Conservation (phyloP, 2,329 filamentous ascomycete species). For the Boeremia lycopersici region DNA sequence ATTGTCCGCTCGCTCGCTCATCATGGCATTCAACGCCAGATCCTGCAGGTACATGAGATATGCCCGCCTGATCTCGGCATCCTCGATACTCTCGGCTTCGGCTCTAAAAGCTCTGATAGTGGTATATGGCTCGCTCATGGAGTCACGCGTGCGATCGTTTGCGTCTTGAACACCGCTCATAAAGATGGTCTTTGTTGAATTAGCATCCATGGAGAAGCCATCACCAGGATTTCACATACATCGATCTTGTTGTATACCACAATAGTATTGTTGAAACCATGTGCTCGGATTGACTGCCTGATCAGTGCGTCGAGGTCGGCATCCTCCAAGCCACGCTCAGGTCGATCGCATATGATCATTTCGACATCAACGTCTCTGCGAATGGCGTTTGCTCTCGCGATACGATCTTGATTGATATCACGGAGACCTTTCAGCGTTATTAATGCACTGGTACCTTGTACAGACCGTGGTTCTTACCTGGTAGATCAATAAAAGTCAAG, state of each 20-base stretch:
- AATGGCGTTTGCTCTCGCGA: slow-evolving; percentile 9
- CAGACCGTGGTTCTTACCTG: neutral
- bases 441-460: too few species aligned
- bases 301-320: slow-evolving; percentile 10
- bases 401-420: slow-evolving; percentile 11
- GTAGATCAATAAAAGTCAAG: slow-evolving; percentile 11
- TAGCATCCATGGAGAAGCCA: neutral
- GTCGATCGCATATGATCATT: slow-evolving; percentile 12
- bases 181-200: slow-evolving; percentile 9
- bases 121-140: neutral
- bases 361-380: slow-evolving; percentile 11
- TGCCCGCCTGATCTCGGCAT: neutral
- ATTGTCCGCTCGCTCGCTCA: slow-evolving; percentile 7
- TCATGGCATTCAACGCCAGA: slow-evolving; percentile 10
- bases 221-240: neutral
- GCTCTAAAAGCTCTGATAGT: slow-evolving; percentile 1
- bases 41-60: slow-evolving; percentile 12
- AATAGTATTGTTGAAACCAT: slow-evolving; percentile 9
- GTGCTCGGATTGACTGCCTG: slow-evolving; percentile 11
- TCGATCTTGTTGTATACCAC: slow-evolving; percentile 14
- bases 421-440: slow-evolving; percentile 1
- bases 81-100: neutral
- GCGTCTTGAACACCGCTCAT: slow-evolving; percentile 11
- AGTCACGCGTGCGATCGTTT: slow-evolving; percentile 4
- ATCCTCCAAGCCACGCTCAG: slow-evolving; percentile 12